Percentiles rank a stretch among this genome's conserved stretches.
Conservation (phyloP, 2,329 filamentous ascomycete genomes). For the Niveomyces coronatus region DNA sequence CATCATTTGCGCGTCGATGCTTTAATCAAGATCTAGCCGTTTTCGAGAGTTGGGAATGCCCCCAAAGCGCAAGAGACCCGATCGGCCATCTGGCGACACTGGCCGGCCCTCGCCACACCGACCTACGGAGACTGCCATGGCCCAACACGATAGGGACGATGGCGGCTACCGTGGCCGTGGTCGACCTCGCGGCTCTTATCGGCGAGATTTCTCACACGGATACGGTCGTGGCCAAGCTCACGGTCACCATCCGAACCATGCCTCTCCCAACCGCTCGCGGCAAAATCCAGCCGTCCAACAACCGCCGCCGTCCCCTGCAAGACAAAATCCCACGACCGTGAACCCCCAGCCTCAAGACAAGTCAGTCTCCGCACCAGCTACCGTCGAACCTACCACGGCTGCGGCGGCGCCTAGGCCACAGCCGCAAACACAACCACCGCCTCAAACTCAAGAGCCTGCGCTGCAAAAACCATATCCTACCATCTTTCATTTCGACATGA, state of each 20-base stretch:
- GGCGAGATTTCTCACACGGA: conserved; percentile 40
- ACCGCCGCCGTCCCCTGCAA: not conserved
- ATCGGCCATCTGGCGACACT: conserved; percentile 37
- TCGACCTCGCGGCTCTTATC: conserved; percentile 36
- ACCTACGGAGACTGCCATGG: conserved; percentile 44
- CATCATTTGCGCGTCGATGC: conserved; percentile 21
- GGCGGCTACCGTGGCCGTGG: conserved; percentile 35
- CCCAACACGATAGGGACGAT: conserved; percentile 48
- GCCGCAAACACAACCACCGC: too few species aligned
- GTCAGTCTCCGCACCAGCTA: not conserved
- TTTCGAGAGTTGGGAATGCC: conserved; percentile 36
- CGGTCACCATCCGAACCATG: conserved; percentile 13
- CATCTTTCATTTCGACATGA: conserved; percentile 61
- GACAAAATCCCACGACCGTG: not conserved
- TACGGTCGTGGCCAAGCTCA: conserved; percentile 16
- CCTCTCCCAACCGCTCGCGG: conserved; percentile 7
- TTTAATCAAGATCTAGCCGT: conserved; percentile 16
- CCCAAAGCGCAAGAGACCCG: conserved; percentile 50
- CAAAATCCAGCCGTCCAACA: conserved; percentile 6
- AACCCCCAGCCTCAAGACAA: conserved; percentile 3
- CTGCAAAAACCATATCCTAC: conserved; percentile 23
- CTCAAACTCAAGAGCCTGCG: not conserved
- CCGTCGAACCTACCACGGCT: not conserved
- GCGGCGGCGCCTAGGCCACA: conserved; percentile 13
- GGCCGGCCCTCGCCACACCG: conserved; percentile 52